Percentiles rank a stretch among this genome's conserved stretches.
These are phyloP conservation scores for Medicago lupulina DNA, from an alignment of 306 rosid species.

Conservation along the genomic window DNA sequence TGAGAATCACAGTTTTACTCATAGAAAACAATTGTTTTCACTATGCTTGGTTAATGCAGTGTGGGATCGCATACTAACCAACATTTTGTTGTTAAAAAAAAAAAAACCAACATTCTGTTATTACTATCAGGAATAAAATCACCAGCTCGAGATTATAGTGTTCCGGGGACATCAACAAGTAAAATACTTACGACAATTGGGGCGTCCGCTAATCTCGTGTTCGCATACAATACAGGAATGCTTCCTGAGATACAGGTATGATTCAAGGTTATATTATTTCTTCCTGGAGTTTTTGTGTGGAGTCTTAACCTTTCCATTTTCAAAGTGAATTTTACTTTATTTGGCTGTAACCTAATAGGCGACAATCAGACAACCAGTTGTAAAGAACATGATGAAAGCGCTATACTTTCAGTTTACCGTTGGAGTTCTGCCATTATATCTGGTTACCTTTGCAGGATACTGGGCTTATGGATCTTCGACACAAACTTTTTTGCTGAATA, in stretches of 20 bases:
- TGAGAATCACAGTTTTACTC: neutral
- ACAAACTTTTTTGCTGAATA: constrained; percentile 72
- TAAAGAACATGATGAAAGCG: constrained; percentile 86
- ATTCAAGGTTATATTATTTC: constrained; percentile 20
- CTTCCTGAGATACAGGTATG: constrained; percentile 98
- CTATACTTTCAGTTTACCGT: constrained; percentile 85
- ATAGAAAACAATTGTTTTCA: neutral
- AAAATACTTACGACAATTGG: constrained; percentile 86
- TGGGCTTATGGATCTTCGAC: constrained; percentile 97
- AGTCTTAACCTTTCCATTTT: neutral
- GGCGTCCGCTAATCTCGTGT: constrained; percentile 91
- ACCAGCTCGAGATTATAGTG: constrained; percentile 74
- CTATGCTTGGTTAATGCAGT: neutral
- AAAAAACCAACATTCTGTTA: constrained; percentile 3
- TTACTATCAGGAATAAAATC: constrained; percentile 64
- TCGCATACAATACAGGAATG: constrained; percentile 96
- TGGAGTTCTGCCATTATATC: constrained; percentile 84
- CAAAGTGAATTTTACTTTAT: constrained; percentile 31
- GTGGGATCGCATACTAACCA: constrained; percentile 35
- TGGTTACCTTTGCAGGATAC: constrained; percentile 79
- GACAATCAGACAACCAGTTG: constrained; percentile 88
- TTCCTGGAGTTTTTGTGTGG: constrained; percentile 16
- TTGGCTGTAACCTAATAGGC: constrained; percentile 65
- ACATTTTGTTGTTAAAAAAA: no score
- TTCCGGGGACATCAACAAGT: constrained; percentile 67